A percentile compares a stretch with the other conserved stretches of the same genome.
Conservation (phyloP, 768 basidiomycete genomes). For the Amanita jacksonii region DNA sequence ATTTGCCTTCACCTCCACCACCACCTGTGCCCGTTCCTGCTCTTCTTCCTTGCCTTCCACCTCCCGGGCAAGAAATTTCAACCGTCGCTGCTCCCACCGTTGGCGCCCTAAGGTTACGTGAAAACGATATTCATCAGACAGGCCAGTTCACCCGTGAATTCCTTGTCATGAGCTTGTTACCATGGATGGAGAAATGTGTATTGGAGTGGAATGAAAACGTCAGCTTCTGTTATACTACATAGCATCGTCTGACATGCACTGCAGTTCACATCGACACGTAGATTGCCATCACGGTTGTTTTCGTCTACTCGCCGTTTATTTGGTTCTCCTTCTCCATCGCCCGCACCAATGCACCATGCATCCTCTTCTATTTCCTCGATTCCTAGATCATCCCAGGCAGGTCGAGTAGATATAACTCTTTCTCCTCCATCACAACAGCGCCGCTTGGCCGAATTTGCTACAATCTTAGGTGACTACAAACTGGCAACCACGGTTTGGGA, state of each 20-base stretch:
- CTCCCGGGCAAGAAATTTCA: slow-evolving; percentile 15
- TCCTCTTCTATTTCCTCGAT: slow-evolving; percentile 34
- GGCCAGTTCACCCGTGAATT: slow-evolving; percentile 82
- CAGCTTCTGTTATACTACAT: too few species aligned
- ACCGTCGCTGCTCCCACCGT: slow-evolving; percentile 15
- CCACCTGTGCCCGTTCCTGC: slow-evolving; percentile 59
- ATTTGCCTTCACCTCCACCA: slow-evolving; percentile 53
- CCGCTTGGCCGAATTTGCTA: slow-evolving; percentile 93
- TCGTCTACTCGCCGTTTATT: slow-evolving; percentile 80
- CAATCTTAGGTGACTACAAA: slow-evolving; percentile 84
- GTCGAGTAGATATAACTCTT: slow-evolving; percentile 15
- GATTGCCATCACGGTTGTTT: slow-evolving; percentile 79
- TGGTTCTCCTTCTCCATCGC: slow-evolving; percentile 47
- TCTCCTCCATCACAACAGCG: slow-evolving; percentile 60
- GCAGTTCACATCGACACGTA: slow-evolving; percentile 63
- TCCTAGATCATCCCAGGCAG: slow-evolving; percentile 23
- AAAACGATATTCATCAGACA: slow-evolving; percentile 66
- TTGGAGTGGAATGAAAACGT: slow-evolving; percentile 90
- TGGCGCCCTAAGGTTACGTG: slow-evolving; percentile 46
- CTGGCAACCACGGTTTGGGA: slow-evolving; percentile 83
- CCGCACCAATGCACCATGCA: slow-evolving; percentile 29
- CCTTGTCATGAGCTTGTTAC: slow-evolving; percentile 78
- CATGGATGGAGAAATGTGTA: slow-evolving; percentile 96
- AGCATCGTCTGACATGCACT: not conserved
- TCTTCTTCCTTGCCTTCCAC: slow-evolving; percentile 57